These are phyloP conservation scores for Peterozyma toletana DNA, from an alignment of 805 yeast species.

Conservation along the genomic window DNA sequence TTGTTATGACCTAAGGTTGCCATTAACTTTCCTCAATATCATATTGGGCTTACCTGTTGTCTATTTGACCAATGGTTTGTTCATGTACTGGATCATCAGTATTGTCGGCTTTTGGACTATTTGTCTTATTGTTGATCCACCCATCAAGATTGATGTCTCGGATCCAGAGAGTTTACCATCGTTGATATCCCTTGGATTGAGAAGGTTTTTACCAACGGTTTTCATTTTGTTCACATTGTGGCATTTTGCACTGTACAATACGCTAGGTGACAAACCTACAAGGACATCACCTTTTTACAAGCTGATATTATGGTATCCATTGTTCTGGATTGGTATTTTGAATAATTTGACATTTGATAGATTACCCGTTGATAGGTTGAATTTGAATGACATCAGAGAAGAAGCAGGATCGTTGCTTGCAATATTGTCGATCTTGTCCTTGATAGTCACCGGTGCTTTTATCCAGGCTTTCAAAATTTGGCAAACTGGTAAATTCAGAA, in stretches of 20 bases:
- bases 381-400: constrained; percentile 57
- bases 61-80: constrained; percentile 33
- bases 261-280: constrained; percentile 26
- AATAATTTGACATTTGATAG: constrained; percentile 87
- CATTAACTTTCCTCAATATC: constrained; percentile 51
- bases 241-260: constrained; percentile 43
- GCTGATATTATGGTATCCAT: constrained; percentile 62
- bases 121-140: constrained; percentile 72
- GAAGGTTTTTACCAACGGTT: constrained; percentile 67
- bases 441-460: constrained; percentile 47
- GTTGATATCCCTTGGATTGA: constrained; percentile 63
- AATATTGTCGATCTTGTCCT: constrained; percentile 38
- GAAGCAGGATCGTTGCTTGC: constrained; percentile 77
- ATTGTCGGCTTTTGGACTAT: constrained; percentile 82
- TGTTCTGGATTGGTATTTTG: constrained; percentile 78
- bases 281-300: constrained; percentile 31
- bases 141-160: constrained; percentile 47
- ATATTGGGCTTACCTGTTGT: constrained; percentile 57
- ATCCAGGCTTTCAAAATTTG: constrained; percentile 77
- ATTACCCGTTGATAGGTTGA: constrained; percentile 80
- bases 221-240: constrained; percentile 69
- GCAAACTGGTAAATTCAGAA: constrained; percentile 64
- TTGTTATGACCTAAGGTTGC: constrained; percentile 63
- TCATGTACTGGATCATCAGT: constrained; percentile 56
- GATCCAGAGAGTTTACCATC: constrained; percentile 48